Conservation (phyloP, 2,329 filamentous ascomycete species). For the Bipolaris oryzae region DNA sequence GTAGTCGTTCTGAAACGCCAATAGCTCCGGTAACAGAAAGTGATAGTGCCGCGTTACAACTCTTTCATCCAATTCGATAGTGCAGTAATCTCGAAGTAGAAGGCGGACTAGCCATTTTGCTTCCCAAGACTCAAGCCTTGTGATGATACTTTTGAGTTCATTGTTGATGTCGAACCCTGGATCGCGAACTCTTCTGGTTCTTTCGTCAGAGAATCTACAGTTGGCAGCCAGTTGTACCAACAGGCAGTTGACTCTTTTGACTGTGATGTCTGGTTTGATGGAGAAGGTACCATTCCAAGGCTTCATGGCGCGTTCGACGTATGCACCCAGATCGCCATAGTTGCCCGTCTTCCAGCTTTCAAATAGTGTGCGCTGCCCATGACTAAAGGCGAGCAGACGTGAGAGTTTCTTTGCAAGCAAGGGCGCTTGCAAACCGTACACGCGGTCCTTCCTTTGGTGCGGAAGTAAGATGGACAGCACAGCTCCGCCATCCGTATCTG, state of each 20-base stretch:
- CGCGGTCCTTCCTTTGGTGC: conserved; percentile 75
- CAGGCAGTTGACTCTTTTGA: conserved; percentile 73
- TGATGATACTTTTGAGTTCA: conserved; percentile 53
- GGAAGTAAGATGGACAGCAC: conserved; percentile 79
- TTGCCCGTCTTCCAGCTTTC: conserved; percentile 65
- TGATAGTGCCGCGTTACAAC: conserved; percentile 68
- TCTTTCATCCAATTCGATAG: conserved; percentile 65
- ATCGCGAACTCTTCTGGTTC: conserved; percentile 38
- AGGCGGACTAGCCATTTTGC: conserved; percentile 89
- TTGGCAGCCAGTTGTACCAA: conserved; percentile 71
- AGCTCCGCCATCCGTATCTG: conserved; percentile 64
- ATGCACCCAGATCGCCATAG: conserved; percentile 72
- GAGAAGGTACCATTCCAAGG: conserved; percentile 58
- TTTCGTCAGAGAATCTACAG: conserved; percentile 72
- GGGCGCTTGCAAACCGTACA: conserved; percentile 71
- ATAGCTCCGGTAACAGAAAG: conserved; percentile 69
- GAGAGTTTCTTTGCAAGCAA: conserved; percentile 71
- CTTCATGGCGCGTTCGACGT: conserved; percentile 68
- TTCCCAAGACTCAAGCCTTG: conserved; percentile 62
- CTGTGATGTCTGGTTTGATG: conserved; percentile 53
- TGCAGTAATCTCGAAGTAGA: conserved; percentile 76
- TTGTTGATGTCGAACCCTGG: conserved; percentile 29
- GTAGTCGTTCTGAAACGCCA: conserved; percentile 74
- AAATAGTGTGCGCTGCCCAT: conserved; percentile 66
- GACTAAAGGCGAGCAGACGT: conserved; percentile 68